These are phyloP conservation scores for Brassica cretica DNA, from an alignment of 345 rosid genomes.

Conservation along the genomic window DNA sequence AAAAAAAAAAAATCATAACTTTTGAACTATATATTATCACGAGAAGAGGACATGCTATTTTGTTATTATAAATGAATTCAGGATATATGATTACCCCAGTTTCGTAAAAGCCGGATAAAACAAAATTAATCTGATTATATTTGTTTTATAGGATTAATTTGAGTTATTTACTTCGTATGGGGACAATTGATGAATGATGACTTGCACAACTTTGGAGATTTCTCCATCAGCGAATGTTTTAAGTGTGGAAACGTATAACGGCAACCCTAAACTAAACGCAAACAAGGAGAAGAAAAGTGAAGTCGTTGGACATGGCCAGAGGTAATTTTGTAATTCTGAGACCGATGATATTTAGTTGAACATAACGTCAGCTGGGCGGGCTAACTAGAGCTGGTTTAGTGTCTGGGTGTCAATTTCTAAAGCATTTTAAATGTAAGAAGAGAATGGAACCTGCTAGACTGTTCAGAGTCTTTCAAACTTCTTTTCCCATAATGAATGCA, in stretches of 20 bases:
- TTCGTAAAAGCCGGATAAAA: no score
- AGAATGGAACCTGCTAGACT: neutral
- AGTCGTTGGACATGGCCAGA: conserved; percentile 23
- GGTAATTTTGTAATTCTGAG: neutral
- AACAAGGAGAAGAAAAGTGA: conserved; percentile 8
- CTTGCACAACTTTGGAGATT: neutral
- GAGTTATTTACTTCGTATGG: neutral
- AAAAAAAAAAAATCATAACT: no score
- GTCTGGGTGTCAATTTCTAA: neutral
- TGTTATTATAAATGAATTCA: neutral
- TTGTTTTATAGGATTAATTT: no score
- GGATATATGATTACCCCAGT: neutral
- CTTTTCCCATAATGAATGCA: neutral
- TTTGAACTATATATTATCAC: neutral
- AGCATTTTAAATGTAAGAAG: conserved; percentile 28
- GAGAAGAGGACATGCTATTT: neutral
- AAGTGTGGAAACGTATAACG: neutral
- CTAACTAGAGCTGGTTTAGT: conserved; percentile 33
- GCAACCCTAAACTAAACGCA: conserved; percentile 26
- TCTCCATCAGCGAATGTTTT: neutral
- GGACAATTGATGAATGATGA: neutral
- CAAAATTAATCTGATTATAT: no score
- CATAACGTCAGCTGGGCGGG: conserved; percentile 18
- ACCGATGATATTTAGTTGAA: conserved; percentile 23
- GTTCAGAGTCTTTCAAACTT: neutral